These are phyloP conservation scores for Lasiodiplodia sp. DNA, from an alignment of 2,329 filamentous ascomycete species.

Conservation along the genomic window DNA sequence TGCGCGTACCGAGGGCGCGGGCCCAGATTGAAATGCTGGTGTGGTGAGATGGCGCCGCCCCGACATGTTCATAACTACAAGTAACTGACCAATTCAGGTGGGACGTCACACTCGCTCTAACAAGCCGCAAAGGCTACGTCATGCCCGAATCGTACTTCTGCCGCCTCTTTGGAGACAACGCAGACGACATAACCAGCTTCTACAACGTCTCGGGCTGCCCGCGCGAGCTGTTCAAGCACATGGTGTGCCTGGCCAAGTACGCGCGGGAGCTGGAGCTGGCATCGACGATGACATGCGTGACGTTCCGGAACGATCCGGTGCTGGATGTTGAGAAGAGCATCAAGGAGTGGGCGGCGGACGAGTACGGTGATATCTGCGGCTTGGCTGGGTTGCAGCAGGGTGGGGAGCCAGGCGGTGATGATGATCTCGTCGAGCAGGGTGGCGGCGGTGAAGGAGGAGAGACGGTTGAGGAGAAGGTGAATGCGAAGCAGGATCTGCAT, in stretches of 20 bases:
- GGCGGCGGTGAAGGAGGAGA: background rate
- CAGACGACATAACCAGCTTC: background rate
- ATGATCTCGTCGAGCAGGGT: no score
- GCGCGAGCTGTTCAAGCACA: background rate
- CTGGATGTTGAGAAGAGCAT: background rate
- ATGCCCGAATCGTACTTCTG: background rate
- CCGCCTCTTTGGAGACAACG: background rate
- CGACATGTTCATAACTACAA: no score
- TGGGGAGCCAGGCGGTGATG: background rate
- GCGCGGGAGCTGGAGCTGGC: slow-evolving; percentile 4
- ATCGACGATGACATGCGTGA: background rate
- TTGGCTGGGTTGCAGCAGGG: background rate
- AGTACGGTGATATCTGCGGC: background rate
- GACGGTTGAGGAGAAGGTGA: slow-evolving; percentile 1
- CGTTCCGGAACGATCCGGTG: background rate
- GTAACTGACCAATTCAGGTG: background rate
- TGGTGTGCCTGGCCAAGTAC: background rate
- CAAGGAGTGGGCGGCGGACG: background rate
- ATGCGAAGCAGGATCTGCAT: background rate
- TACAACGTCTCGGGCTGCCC: slow-evolving; percentile 18
- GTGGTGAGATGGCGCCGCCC: background rate
- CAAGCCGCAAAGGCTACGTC: slow-evolving; percentile 1
- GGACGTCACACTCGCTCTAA: slow-evolving; percentile 4
- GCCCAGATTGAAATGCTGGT: slow-evolving; percentile 9
- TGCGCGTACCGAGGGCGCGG: background rate